Evolutionary conservation across 148 eudicot genomes (phyloP).

Genomic region (Euryodendron excelsum): DNA sequence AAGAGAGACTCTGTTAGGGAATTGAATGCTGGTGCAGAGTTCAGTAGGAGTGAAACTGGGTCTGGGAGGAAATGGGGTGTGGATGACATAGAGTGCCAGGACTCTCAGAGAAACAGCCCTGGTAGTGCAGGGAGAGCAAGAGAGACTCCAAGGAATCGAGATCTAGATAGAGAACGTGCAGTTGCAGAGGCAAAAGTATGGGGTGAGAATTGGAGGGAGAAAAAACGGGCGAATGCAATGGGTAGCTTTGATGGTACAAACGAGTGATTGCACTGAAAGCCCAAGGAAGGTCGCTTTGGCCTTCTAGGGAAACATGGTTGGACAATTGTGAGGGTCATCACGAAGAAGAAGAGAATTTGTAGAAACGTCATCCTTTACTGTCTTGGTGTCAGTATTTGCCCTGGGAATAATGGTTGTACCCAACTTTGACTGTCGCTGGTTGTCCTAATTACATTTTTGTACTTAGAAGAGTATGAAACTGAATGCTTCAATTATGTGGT

Average conservation of each 20-base stretch:
- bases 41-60: conserved; percentile 59
- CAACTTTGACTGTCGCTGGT: conserved; percentile 3
- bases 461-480: not conserved
- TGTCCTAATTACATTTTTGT: conserved; percentile 14
- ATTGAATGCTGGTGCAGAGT: conserved; percentile 49
- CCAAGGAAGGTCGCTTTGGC: not conserved
- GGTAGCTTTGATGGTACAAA: conserved; percentile 73
- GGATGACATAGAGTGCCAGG: conserved; percentile 53
- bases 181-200: conserved; percentile 96
- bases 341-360: not conserved
- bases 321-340: conserved; percentile 14
- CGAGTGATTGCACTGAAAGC: conserved; percentile 26
- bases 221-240: conserved; percentile 48
- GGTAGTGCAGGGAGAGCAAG: conserved; percentile 53
- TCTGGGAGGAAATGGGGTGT: conserved; percentile 70
- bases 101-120: conserved; percentile 69
- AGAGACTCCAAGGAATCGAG: conserved; percentile 68
- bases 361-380: not conserved
- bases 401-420: not conserved
- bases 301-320: not conserved
- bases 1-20: conserved; percentile 52
- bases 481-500: conserved; percentile 14
- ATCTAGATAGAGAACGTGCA: conserved; percentile 80
- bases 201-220: conserved; percentile 96
- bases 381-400: not conserved